phyloP scores from a whole-genome alignment of 805 yeast species.

The Candida nanaspora region DNA sequence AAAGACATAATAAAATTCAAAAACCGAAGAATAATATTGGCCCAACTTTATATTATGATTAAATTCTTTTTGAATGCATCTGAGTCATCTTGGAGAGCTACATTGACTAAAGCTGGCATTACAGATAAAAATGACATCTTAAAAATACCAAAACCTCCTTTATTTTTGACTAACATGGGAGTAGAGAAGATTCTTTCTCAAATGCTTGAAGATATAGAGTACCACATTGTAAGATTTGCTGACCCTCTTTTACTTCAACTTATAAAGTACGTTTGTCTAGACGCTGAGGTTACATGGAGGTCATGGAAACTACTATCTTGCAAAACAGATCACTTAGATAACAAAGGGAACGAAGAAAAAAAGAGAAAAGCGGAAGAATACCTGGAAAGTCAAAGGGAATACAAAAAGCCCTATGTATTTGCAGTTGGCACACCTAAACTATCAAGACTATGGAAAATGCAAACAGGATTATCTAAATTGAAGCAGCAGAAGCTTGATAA shows the following conservation, averaged over 20 bases:
- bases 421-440: slow-evolving; percentile 22
- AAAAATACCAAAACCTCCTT: slow-evolving; percentile 8
- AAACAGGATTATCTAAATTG: slow-evolving; percentile 15
- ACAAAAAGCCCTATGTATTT: slow-evolving; percentile 16
- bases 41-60: slow-evolving; percentile 19
- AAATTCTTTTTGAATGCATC: slow-evolving; percentile 5
- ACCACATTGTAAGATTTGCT: slow-evolving; percentile 8
- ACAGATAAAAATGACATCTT: neutral
- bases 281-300: slow-evolving; percentile 18
- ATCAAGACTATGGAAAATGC: slow-evolving; percentile 19
- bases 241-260: slow-evolving; percentile 9
- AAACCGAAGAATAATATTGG: slow-evolving; percentile 9
- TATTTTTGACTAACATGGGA: slow-evolving; percentile 8
- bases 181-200: slow-evolving; percentile 2
- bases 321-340: slow-evolving; percentile 7
- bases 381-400: slow-evolving; percentile 4
- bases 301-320: slow-evolving; percentile 22
- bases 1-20: slow-evolving; percentile 11
- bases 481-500: slow-evolving; percentile 6
- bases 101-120: neutral
- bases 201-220: slow-evolving; percentile 13
- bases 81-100: neutral
- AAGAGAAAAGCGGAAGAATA: slow-evolving; percentile 19
- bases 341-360: slow-evolving; percentile 1
- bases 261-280: slow-evolving; percentile 10